Evolutionary conservation across 2,329 filamentous ascomycete species (phyloP), one percentile per base, ranked within the genome.

Genomic region (Aspergillus floridensis): DNA sequence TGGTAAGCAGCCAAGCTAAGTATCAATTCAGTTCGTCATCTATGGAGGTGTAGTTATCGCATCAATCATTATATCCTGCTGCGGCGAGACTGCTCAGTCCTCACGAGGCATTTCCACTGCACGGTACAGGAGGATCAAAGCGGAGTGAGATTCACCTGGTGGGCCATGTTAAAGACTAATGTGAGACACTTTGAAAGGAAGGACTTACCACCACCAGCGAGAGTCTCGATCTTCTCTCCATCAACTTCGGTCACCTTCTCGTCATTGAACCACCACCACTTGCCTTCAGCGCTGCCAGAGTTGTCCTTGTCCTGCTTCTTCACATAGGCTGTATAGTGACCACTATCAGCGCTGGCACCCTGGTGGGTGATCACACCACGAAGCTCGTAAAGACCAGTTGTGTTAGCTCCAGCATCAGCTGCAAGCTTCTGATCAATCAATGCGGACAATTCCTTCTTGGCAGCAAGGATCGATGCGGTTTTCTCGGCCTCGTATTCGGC

Each of bases 201-300:
- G 24, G 22, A 72, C 82, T 75, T 75, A 86, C 92, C 93, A 70
- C 96, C 95, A 60, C 95, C 96, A 53, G 92, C 85, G 54, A 99
- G 83, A 3, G 88, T 89, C 73, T 93, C 90, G 66, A 99, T 96
- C 81, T 96, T 95, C 69, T 98, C 93, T 26, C 86, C 82, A 16
- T 91, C 87, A 29, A 99, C 95, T 80, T 99, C 95, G 14, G 89
- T 87, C 35, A 99, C 95, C 80, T 92, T 96, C 73, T 99, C 93
- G 70, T 99, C 95, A 76, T 99, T 98, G 84, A 99, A 99, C 93
- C 95, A 99, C 93, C 95, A 99, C 95, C 95, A 99, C 70, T 92
- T 96, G 67, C 91, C 92, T 72, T 96, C 92, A n/a, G 53, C 19
- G 72, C 96, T 92, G 70, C 90, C 87, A 56, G 85, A 86, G 80